Evolutionary conservation across 148 eudicot genomes (phyloP), one percentile per base, ranked within the genome.

Genomic region (Silene uniflora): DNA sequence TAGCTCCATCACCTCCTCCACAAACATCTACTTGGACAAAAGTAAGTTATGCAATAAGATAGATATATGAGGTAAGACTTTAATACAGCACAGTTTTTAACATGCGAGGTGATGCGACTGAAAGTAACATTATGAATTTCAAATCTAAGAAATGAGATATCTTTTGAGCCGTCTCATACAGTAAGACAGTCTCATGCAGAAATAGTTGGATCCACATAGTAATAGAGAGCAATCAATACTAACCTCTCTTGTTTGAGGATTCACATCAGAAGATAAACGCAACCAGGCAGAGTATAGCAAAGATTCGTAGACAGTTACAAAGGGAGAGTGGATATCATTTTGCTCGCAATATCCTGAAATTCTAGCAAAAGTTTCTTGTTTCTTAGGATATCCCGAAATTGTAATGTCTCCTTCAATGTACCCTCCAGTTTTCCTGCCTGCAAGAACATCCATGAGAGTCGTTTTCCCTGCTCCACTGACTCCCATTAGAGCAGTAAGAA

Each of bases 401-500:
- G 67, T 84, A 22, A 92, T 86, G n/a, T 79, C 82, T 56, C 96
- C 97, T 7, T 85, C 87, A 13, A 92, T 86, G 76, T 90, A 92
- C 25, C 96, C 91, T 24, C 97, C 90, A 1, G 91, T 92, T 84
- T 92, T 90, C 47, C 93, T 80, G 58, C 96, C 91, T 22, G 96
- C 96, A 52, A 90, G 79, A 49, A 92, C 97, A 78, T 92, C 97
- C 97, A 92, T 90, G 35, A 92, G 85, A 54, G 97, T 92, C 24
- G 97, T 92, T 83, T 92, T 92, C 24, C 96, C 97, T 3, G 97
- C 97, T 65, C 97, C 92, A 77, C 94, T 92, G 9, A 90, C 91
- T 39, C 97, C 97, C 97, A 92, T 92, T 6, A 90, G 82, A 76
- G 97, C 97, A 2, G 93, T 92, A 22, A 92, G 89, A 74, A 89